These are phyloP conservation scores for Ramaria sp. DNA, from an alignment of 768 basidiomycete genomes.

Conservation along the genomic window DNA sequence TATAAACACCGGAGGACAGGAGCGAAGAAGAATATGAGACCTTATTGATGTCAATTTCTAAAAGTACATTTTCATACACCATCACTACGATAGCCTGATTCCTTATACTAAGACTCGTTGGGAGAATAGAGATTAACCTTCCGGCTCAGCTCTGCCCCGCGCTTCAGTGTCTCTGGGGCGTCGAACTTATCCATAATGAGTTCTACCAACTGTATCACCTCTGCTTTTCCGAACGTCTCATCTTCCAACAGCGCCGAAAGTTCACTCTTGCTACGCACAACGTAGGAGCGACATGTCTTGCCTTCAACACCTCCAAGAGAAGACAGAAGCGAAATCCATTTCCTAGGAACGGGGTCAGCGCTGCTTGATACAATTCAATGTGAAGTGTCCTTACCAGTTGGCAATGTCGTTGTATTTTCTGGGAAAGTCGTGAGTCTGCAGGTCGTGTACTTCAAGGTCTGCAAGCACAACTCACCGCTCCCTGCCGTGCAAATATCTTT, in stretches of 20 bases:
- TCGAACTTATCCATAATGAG: slow-evolving; percentile 65
- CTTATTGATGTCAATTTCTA: no score
- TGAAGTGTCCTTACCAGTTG: slow-evolving; percentile 38
- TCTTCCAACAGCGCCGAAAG: slow-evolving; percentile 58
- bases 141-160: slow-evolving; percentile 40
- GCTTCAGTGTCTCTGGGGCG: slow-evolving; percentile 52
- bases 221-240: slow-evolving; percentile 44
- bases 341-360: slow-evolving; percentile 25
- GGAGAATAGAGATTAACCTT: neutral
- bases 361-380: neutral
- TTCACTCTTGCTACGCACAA: slow-evolving; percentile 54
- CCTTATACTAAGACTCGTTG: no score
- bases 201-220: slow-evolving; percentile 71
- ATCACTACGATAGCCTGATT: no score
- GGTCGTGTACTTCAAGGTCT: neutral
- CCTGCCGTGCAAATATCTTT: slow-evolving; percentile 64
- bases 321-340: slow-evolving; percentile 54
- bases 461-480: slow-evolving; percentile 26
- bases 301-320: slow-evolving; percentile 42
- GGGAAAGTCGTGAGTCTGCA: slow-evolving; percentile 1
- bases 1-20: no score
- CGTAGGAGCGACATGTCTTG: slow-evolving; percentile 47
- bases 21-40: no score
- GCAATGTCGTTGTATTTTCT: slow-evolving; percentile 83
- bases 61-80: no score